phyloP scores from a whole-genome alignment of 176 grass and related monocot species.

The Zizania latifolia region DNA sequence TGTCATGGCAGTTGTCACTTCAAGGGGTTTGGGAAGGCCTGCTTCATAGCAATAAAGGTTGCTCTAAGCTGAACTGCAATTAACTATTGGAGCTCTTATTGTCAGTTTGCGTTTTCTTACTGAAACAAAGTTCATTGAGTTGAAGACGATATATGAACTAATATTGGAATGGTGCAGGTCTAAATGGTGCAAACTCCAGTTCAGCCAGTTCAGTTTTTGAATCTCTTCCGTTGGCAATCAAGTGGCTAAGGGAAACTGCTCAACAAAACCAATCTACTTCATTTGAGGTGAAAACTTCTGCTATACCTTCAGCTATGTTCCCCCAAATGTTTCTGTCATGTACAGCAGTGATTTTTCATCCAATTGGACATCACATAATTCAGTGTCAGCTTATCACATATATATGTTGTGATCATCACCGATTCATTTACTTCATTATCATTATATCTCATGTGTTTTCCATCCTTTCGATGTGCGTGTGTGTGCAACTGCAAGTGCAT shows the following conservation, averaged over 20 bases:
- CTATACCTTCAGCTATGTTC: conserved; percentile 1
- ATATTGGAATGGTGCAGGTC: conserved; percentile 32
- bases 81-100: conserved; percentile 3
- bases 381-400: neutral
- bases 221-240: conserved; percentile 71
- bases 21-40: conserved; percentile 76
- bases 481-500: neutral
- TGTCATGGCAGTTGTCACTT: conserved; percentile 84
- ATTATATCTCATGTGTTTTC: neutral
- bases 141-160: conserved; percentile 29
- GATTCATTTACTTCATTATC: neutral
- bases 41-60: conserved; percentile 57
- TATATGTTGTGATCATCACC: neutral
- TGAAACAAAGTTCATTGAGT: conserved; percentile 16
- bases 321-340: conserved; percentile 29
- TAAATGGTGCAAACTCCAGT: conserved; percentile 32
- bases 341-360: neutral
- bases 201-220: conserved; percentile 56
- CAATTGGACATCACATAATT: neutral
- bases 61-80: conserved; percentile 4
- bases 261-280: conserved; percentile 45
- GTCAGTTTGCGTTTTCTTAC: conserved; percentile 12
- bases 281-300: conserved; percentile 54
- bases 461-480: neutral
- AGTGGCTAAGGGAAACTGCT: conserved; percentile 78